Evolutionary conservation across 768 basidiomycete genomes (phyloP).

Genomic region (Collybiopsis confluens): DNA sequence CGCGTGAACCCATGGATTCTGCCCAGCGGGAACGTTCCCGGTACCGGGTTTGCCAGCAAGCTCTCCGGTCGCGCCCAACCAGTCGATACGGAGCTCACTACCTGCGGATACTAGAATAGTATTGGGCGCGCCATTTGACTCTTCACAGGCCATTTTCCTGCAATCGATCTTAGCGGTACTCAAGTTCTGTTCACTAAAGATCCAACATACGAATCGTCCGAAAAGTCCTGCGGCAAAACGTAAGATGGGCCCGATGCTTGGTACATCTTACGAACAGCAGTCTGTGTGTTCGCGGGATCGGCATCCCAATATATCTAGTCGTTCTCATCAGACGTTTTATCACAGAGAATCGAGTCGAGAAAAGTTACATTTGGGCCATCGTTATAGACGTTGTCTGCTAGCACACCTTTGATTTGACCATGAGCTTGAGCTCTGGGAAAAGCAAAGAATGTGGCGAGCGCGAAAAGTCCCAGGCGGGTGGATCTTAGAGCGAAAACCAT

Average conservation of each 20-base stretch:
- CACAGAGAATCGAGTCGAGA: background rate
- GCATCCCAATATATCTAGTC: slow-evolving; percentile 9
- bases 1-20: slow-evolving; percentile 13
- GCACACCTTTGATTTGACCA: slow-evolving; percentile 3
- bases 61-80: slow-evolving; percentile 9
- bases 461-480: background rate
- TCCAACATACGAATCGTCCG: slow-evolving; percentile 4
- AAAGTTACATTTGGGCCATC: slow-evolving; percentile 1
- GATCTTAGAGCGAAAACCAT: background rate
- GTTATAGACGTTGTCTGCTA: background rate
- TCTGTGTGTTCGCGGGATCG: slow-evolving; percentile 7
- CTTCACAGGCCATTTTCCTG: slow-evolving; percentile 13
- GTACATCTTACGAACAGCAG: slow-evolving; percentile 9
- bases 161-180: background rate
- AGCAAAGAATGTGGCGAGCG: background rate
- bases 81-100: slow-evolving; percentile 1
- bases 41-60: slow-evolving; percentile 10
- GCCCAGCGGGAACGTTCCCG: background rate
- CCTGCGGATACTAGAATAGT: slow-evolving; percentile 7
- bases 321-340: background rate
- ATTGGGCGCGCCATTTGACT: slow-evolving; percentile 4
- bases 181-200: background rate
- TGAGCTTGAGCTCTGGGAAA: background rate
- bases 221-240: slow-evolving; percentile 1
- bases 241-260: slow-evolving; percentile 8